Evolutionary conservation across 2,329 filamentous ascomycete genomes (phyloP), one percentile per base, ranked within the genome.

Genomic region (Sordariomycetes sp.): DNA sequence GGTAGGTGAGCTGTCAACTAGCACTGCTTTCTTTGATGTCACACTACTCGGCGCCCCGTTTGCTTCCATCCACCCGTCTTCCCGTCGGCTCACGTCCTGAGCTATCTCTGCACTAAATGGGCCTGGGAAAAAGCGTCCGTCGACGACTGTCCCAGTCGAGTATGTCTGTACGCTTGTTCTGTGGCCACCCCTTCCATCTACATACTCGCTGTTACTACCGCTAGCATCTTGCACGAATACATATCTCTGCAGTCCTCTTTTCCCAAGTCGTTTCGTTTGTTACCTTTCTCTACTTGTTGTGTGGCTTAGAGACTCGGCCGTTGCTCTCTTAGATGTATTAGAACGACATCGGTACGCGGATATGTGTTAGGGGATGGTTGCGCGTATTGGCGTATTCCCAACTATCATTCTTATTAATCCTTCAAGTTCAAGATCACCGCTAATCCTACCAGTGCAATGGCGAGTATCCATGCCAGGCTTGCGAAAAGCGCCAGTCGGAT

Each of bases 381-480:
- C 28, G 4, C 28, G 4, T 32, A 8, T 4, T 32, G 28, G 28
- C 28, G 28, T 32, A 32, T 32, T 32, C 8, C 8, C 28, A 8
- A 32, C 28, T 32, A 8, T 37, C 35, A 37, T 43, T 43, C 37
- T 14, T 43, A 43, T 43, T n/a, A 10, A 43, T 16, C 12, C 37
- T 43, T 10, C 4, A 16, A 3, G 18, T 16, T n/a, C 6, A 50
- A 50, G 46, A 50, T 11, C n/a, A 18, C 20, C 43, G 22, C 48
- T 59, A 40, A 54, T 24, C 3, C 22, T 32, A 35, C 24, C 35
- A 85, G 82, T 85, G 82, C 68, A 81, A 85, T 69, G 82, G 81
- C 28, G 65, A 74, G 53, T 74, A 72, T 56, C 82, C 81, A 43
- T 86, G 83, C 68, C 76, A 75, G 60, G 80, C 79, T 25, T 86